Percentiles rank a stretch among this genome's conserved stretches.
phyloP scores from a whole-genome alignment of 805 yeast species.

The Kodamaea restingae region DNA sequence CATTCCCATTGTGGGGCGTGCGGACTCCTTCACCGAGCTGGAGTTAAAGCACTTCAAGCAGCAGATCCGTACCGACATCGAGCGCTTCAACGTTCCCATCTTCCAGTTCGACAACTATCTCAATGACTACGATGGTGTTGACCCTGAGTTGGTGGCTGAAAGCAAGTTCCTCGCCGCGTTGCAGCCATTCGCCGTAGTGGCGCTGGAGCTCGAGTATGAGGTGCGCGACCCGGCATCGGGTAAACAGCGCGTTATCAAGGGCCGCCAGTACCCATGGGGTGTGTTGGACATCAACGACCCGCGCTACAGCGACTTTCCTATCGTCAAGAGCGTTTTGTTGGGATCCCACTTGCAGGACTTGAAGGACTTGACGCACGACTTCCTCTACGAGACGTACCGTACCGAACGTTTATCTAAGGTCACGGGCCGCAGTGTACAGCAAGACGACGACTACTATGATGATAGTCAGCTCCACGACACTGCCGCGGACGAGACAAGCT shows the following conservation, averaged over 20 bases:
- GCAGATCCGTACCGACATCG: conserved; percentile 59
- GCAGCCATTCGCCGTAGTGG: conserved; percentile 74
- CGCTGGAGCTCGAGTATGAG: conserved; percentile 56
- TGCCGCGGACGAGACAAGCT: conserved; percentile 11
- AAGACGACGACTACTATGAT: conserved; percentile 16
- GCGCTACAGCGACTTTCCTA: conserved; percentile 48
- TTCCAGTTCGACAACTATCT: conserved; percentile 62
- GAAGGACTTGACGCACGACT: conserved; percentile 74
- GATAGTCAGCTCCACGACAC: conserved; percentile 20
- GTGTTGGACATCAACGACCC: conserved; percentile 52
- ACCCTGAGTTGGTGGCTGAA: conserved; percentile 71
- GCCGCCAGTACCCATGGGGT: conserved; percentile 79
- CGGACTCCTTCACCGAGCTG: conserved; percentile 69
- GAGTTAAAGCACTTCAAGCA: conserved; percentile 62
- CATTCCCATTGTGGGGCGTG: conserved; percentile 76
- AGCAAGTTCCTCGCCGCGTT: conserved; percentile 54
- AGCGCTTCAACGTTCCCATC: conserved; percentile 64
- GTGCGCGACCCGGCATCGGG: conserved; percentile 44
- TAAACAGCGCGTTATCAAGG: conserved; percentile 40
- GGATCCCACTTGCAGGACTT: conserved; percentile 83
- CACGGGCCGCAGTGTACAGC: conserved; percentile 31
- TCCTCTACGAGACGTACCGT: conserved; percentile 74
- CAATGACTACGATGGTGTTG: conserved; percentile 55
- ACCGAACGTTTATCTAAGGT: conserved; percentile 68
- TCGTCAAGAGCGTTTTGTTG: conserved; percentile 64